Evolutionary conservation across 768 basidiomycete genomes (phyloP).

Genomic region (Boletus patriciae): DNA sequence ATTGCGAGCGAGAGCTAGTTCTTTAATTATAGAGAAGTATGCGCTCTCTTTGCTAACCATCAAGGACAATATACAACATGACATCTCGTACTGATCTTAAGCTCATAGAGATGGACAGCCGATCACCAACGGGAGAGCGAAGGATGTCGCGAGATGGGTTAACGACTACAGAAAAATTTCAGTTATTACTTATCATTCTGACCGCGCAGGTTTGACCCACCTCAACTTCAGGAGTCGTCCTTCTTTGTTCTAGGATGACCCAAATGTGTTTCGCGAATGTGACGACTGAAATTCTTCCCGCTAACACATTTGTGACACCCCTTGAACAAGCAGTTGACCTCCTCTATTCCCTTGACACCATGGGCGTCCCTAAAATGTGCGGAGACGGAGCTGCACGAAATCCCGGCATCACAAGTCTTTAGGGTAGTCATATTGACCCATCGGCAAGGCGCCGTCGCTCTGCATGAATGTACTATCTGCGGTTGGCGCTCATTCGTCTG

Average conservation of each 20-base stretch:
- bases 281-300: conserved; percentile 8
- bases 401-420: not conserved
- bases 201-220: not conserved
- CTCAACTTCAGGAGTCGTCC: not conserved
- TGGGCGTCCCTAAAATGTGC: not conserved
- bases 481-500: not conserved
- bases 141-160: not conserved
- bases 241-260: not conserved
- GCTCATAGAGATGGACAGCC: not conserved
- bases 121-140: not conserved
- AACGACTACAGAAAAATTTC: not conserved
- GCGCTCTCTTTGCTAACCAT: too few relatives aligned
- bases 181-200: not conserved
- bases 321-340: not conserved
- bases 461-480: not conserved
- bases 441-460: not conserved
- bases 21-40: too few relatives aligned
- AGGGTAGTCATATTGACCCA: not conserved
- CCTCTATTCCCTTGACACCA: not conserved
- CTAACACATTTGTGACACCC: not conserved
- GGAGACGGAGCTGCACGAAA: not conserved
- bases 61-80: too few relatives aligned
- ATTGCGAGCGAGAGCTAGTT: too few relatives aligned
- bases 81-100: not conserved
- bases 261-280: not conserved